Percentiles rank a stretch among this genome's conserved stretches.
phyloP scores from a whole-genome alignment of 257 asterid species.

The Mitragyna speciosa region DNA sequence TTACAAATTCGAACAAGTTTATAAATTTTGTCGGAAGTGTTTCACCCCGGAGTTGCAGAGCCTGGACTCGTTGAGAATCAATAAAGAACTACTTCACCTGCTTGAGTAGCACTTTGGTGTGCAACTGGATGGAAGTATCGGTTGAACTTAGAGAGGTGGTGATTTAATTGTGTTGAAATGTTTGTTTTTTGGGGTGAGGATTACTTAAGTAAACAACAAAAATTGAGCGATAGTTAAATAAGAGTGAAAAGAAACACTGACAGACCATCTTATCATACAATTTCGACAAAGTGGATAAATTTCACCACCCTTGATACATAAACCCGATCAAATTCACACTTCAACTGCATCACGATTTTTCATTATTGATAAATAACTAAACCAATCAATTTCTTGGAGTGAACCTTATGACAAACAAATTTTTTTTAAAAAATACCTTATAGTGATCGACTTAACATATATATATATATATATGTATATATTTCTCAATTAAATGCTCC shows the following conservation, averaged over 20 bases:
- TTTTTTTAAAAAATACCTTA: neutral
- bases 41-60: no score
- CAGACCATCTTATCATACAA: neutral
- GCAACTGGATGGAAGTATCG: neutral
- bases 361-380: no score
- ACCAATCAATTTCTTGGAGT: no score
- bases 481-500: conserved; percentile 51
- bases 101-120: neutral
- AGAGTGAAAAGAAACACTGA: neutral
- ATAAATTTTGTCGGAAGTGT: no score
- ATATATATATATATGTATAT: neutral
- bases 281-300: neutral
- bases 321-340: no score
- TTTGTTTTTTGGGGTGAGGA: neutral
- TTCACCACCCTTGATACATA: no score
- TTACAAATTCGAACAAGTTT: no score
- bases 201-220: neutral
- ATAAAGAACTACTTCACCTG: no score
- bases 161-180: neutral
- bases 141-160: neutral
- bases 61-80: no score
- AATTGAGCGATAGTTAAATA: no score
- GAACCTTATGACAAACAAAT: neutral
- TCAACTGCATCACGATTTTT: no score
- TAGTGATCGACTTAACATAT: no score